Conservation (phyloP, 371 early-diverging fungal genomes). For the Lichtheimia corymbifera region DNA sequence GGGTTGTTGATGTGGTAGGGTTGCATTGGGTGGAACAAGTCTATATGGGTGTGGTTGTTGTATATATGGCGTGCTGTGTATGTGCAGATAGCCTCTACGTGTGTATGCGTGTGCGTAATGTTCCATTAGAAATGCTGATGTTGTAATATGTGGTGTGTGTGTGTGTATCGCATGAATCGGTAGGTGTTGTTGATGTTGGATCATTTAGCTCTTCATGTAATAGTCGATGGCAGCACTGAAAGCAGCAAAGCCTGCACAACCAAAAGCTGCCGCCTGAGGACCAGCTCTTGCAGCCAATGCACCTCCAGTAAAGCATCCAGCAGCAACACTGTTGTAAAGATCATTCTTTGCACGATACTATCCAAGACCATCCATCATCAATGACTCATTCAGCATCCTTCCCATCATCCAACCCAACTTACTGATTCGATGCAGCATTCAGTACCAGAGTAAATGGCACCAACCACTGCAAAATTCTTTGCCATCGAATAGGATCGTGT, state of each 20-base stretch:
- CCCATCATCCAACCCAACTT: slow-evolving; percentile 21
- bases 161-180: no score
- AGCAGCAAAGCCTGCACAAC: slow-evolving; percentile 94
- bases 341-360: slow-evolving; percentile 95
- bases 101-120: no score
- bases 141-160: no score
- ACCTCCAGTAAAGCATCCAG: slow-evolving; percentile 95
- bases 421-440: slow-evolving; percentile 95
- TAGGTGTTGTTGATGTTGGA: background rate
- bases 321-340: slow-evolving; percentile 82
- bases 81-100: no score
- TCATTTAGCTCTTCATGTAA: slow-evolving; percentile 15
- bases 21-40: no score
- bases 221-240: slow-evolving; percentile 91
- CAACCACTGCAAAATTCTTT: slow-evolving; percentile 94
- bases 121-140: no score
- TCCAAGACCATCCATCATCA: background rate
- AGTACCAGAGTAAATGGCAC: slow-evolving; percentile 86
- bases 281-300: slow-evolving; percentile 82
- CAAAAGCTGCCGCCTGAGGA: slow-evolving; percentile 75
- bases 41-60: no score
- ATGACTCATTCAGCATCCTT: background rate
- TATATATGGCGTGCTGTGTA: no score
- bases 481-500: slow-evolving; percentile 76
- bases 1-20: no score